Conservation (phyloP, 2,329 filamentous ascomycete genomes). For the Ascochyta koolunga region DNA sequence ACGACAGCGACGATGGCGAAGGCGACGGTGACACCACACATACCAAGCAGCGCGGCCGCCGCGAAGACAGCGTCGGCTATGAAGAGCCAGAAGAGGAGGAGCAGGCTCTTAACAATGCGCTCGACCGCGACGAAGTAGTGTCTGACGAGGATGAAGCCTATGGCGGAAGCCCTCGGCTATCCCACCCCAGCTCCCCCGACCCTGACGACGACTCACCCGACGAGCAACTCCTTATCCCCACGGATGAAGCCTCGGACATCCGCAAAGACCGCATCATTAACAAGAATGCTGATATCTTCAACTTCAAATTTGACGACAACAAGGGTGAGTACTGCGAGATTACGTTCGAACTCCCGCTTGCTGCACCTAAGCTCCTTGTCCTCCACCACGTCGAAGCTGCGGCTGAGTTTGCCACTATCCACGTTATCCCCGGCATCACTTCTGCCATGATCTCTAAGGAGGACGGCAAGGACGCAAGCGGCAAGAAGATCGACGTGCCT, state of each 20-base stretch:
- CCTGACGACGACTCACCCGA: conserved; percentile 35
- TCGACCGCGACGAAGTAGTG: conserved; percentile 65
- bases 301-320: conserved; percentile 80
- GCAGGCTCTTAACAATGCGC: conserved; percentile 70
- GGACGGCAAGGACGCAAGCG: conserved; percentile 58
- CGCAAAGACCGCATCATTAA: conserved; percentile 51
- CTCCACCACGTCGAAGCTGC: conserved; percentile 86
- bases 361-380: conserved; percentile 89
- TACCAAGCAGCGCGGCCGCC: conserved; percentile 76
- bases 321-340: conserved; percentile 78
- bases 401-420: conserved; percentile 78
- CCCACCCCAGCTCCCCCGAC: conserved; percentile 42
- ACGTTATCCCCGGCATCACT: conserved; percentile 80
- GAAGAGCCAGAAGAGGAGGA: conserved; percentile 94
- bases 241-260: conserved; percentile 39
- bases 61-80: conserved; percentile 83
- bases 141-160: conserved; percentile 59
- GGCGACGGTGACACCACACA: conserved; percentile 64
- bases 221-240: conserved; percentile 26
- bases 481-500: conserved; percentile 50
- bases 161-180: conserved; percentile 52
- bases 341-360: conserved; percentile 79
- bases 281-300: conserved; percentile 66
- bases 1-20: conserved; percentile 73
- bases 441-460: conserved; percentile 70